Base-by-base conservation (phyloP, 345 rosid genomes). In the Ailanthus altissimus region DNA sequence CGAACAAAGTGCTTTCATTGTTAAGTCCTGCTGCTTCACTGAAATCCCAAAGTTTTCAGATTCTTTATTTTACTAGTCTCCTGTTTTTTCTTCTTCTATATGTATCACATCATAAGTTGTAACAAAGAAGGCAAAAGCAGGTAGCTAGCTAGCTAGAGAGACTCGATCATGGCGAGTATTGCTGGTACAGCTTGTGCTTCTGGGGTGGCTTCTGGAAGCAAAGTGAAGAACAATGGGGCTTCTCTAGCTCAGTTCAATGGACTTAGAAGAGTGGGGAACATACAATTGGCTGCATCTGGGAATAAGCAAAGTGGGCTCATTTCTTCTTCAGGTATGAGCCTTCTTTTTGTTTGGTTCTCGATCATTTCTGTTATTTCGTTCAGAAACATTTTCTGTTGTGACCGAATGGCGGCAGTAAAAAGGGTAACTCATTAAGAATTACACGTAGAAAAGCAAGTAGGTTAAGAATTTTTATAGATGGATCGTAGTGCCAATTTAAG, bases 171-270 rank as follows among this genome's bases (percentile, higher is more conserved):
- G 91, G 88, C 90, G 61, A 75, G 81, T 73, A 18, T 88, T 83
- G 79, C 79, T 21, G 79, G 73, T 43, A 67, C 75, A 43, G 21
- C 80, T 73, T 83, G 77, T 69, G 80, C 86, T 68, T 81, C 85
- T 74, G 72, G 72, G 25, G 74, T 76, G 66, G 51, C 80, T 67
- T 64, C 67, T 62, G 72, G 80, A 73, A 74, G 64, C 78, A 78
- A 79, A 66, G 86, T 67, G 0, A 77, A 80, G 0, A 23, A 54
- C 75, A 80, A 74, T 72, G 86, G 79, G 43, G 76, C 76, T 79
- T 66, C 81, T 81, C 28, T 82, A 61, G 69, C 76, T 61, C 90
- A 77, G 1, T 84, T 12, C 83, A 79, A 71, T 72, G 93, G 91
- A 21, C 86, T 88, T 45, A 80, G 85, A 74, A 81, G 83, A 1